Conservation (phyloP, 179 eudicot genomes). For the Silene vulgaris region DNA sequence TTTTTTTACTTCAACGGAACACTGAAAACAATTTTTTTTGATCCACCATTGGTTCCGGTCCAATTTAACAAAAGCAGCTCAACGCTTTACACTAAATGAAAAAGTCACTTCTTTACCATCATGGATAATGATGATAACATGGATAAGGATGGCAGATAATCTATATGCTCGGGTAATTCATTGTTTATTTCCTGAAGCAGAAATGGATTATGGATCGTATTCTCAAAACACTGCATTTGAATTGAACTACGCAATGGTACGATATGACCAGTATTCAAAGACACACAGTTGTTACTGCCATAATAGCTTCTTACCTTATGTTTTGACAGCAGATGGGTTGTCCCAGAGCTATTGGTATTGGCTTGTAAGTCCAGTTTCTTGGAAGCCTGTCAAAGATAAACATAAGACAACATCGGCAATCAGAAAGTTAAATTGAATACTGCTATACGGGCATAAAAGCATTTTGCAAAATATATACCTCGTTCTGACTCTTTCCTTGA, state of each 20-base stretch:
- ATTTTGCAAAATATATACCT: constrained; percentile 27
- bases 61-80: too few species aligned
- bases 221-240: too few species aligned
- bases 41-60: too few species aligned
- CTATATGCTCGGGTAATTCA: too few species aligned
- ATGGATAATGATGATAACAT: too few species aligned
- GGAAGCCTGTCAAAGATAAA: constrained; percentile 22
- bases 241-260: background rate
- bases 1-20: too few species aligned
- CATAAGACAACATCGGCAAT: background rate
- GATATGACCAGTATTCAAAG: constrained; percentile 5
- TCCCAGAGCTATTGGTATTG: constrained; percentile 29
- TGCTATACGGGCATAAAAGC: background rate
- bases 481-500: constrained; percentile 46
- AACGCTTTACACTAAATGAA: too few species aligned
- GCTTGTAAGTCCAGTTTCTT: constrained; percentile 35
- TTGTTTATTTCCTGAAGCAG: too few species aligned
- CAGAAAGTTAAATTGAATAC: background rate
- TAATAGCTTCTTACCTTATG: constrained; percentile 30
- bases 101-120: too few species aligned
- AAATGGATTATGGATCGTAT: too few species aligned
- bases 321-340: constrained; percentile 27
- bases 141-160: too few species aligned
- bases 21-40: too few species aligned
- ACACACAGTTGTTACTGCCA: background rate